Evolutionary conservation across 257 asterid genomes (phyloP).

Genomic region (Ilex aquifolium): DNA sequence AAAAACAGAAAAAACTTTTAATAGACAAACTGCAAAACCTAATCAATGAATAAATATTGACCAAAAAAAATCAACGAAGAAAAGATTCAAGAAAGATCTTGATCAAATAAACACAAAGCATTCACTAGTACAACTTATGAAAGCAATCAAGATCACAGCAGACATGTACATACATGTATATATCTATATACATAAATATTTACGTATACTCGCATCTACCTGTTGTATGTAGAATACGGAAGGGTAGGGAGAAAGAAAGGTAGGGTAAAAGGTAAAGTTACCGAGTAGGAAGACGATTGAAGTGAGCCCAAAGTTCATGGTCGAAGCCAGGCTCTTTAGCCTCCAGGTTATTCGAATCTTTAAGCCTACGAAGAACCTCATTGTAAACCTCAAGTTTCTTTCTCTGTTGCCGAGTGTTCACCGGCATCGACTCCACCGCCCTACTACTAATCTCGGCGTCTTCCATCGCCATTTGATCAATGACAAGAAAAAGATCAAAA

Average conservation of each 20-base stretch:
- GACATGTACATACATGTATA: background rate
- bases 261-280: slow-evolving; percentile 13
- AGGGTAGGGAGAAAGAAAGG: background rate
- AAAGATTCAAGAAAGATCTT: background rate
- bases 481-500: background rate
- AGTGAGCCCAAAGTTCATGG: slow-evolving; percentile 85
- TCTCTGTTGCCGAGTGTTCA: slow-evolving; percentile 37
- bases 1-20: background rate
- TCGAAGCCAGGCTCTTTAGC: slow-evolving; percentile 67
- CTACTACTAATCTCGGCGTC: slow-evolving; percentile 84
- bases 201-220: too few relatives aligned
- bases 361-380: slow-evolving; percentile 89
- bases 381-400: slow-evolving; percentile 76
- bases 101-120: background rate
- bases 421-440: slow-evolving; percentile 45
- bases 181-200: too few relatives aligned
- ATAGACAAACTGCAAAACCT: background rate
- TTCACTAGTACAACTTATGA: too few relatives aligned
- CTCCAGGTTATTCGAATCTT: slow-evolving; percentile 56
- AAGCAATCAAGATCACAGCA: background rate
- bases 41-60: too few relatives aligned
- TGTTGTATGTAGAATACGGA: too few relatives aligned
- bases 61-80: background rate
- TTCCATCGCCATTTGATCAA: slow-evolving; percentile 61
- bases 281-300: slow-evolving; percentile 92